Evolutionary conservation across 257 asterid genomes (phyloP).

Genomic region (Solanum corneliomulleri): DNA sequence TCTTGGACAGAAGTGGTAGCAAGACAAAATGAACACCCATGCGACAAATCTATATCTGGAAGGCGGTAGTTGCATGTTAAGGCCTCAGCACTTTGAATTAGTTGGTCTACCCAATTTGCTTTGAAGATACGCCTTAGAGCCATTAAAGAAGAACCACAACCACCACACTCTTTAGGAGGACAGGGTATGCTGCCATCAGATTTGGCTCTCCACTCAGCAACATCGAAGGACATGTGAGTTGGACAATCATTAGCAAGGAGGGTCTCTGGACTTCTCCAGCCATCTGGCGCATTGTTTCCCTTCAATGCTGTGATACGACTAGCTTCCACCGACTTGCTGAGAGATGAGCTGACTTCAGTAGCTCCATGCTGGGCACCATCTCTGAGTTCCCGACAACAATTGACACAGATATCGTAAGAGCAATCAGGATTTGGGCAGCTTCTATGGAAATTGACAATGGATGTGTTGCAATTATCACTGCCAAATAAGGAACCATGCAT

Average conservation of each 20-base stretch:
- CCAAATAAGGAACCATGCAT: conserved; percentile 7
- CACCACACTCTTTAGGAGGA: conserved; percentile 62
- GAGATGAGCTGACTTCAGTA: conserved; percentile 7
- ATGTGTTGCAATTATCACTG: conserved; percentile 80
- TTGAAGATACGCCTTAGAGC: conserved; percentile 39
- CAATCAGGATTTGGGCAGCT: conserved; percentile 57
- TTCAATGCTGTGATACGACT: not conserved
- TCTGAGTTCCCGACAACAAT: conserved; percentile 70
- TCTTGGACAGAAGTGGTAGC: conserved; percentile 2
- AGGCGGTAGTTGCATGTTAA: conserved; percentile 24
- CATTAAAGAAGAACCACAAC: conserved; percentile 54
- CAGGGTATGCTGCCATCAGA: conserved; percentile 48
- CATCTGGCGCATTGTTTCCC: conserved; percentile 2
- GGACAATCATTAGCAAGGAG: conserved; percentile 10
- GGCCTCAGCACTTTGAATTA: conserved; percentile 41
- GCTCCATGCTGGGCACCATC: conserved; percentile 38
- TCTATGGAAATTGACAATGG: conserved; percentile 68
- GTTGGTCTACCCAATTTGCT: conserved; percentile 40
- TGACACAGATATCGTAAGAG: conserved; percentile 56
- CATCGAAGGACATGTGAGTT: conserved; percentile 1
- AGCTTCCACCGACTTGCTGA: conserved; percentile 1
- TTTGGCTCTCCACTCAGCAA: conserved; percentile 38
- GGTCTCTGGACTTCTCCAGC: conserved; percentile 3
- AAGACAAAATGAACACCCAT: conserved; percentile 32
- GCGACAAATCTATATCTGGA: conserved; percentile 24